These are phyloP conservation scores for Calocybe gambosa DNA, from an alignment of 1,284 basidiomycete species.

Conservation along the genomic window DNA sequence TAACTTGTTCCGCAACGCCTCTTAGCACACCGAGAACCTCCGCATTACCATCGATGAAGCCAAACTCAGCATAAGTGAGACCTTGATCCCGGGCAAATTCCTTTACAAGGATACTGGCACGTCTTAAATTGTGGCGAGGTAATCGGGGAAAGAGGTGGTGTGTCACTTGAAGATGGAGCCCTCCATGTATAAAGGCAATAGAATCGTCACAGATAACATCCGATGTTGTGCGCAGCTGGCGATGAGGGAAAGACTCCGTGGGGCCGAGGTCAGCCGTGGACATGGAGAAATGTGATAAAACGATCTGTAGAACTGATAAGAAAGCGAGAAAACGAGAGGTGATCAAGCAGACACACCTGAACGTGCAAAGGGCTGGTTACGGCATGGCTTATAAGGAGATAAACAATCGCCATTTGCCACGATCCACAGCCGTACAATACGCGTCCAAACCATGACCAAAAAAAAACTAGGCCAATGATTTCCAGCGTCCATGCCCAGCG, in stretches of 20 bases:
- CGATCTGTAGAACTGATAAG: slow-evolving; percentile 59
- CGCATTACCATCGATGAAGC: slow-evolving; percentile 79
- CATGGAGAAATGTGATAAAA: slow-evolving; percentile 96
- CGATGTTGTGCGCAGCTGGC: slow-evolving; percentile 93
- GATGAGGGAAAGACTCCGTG: slow-evolving; percentile 84
- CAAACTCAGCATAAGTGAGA: slow-evolving; percentile 85
- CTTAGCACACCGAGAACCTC: slow-evolving; percentile 74
- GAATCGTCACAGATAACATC: slow-evolving; percentile 87
- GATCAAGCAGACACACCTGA: slow-evolving; percentile 44
- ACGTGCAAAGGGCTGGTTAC: slow-evolving; percentile 82
- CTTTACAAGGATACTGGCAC: slow-evolving; percentile 78
- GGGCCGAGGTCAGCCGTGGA: slow-evolving; percentile 91
- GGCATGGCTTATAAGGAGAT: slow-evolving; percentile 74
- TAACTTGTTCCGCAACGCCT: slow-evolving; percentile 79
- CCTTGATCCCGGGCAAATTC: slow-evolving; percentile 83
- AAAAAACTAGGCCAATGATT: slow-evolving; percentile 60
- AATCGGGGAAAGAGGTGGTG: slow-evolving; percentile 96
- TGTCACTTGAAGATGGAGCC: slow-evolving; percentile 91
- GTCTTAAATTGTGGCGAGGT: slow-evolving; percentile 88
- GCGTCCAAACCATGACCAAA: slow-evolving; percentile 76
- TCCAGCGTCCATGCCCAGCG: slow-evolving; percentile 73
- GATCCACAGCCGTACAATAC: slow-evolving; percentile 63
- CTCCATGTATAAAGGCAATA: slow-evolving; percentile 90
- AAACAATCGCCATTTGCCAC: slow-evolving; percentile 61
- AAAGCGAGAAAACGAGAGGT: not conserved